Base-by-base conservation (phyloP, 2,329 filamentous ascomycete genomes). In the Stromatinia cepivora region DNA sequence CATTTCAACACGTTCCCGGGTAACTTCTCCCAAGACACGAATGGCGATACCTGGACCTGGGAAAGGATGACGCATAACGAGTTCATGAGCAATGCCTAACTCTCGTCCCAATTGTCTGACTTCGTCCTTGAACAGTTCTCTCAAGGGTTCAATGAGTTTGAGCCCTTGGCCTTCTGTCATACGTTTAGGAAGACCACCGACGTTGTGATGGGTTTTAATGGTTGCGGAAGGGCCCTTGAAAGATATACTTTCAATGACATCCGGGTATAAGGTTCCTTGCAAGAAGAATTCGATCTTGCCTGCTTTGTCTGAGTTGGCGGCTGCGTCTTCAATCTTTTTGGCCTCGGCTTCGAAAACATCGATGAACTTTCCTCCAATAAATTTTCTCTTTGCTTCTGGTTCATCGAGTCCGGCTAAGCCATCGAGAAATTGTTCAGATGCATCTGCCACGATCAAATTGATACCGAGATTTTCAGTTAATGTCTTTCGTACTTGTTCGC, bases 321-420 rank as follows among this genome's bases (percentile, higher is more conserved):
- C 91, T 39, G 85, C 88, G 68, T 86, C 86, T 72, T 93, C 92
- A 61, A 96, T 94, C 74, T 87, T 84, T 76, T 86, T 86, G 36
- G 92, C 93, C 78, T 93, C 90, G 70, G 89, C 84, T 79, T 97
- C 90, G 80, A 97, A 97, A 39, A 97, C 82, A 75, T 93, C 90
- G 73, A 93, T 93, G 79, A 93, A 92, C 31, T 84, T 85, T 72
- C 84, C 87, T 69, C 93, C 94, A 71, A 97, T 97, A 75, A 97
- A 89, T 82, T 97, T 97, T 68, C 94, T 86, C 85, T 97, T 97
- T 78, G 87, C 87, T 81, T 98, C 94, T 0, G 94, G 94, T 69
- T 92, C 92, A 0, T 82, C 83, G 36, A 97, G 87, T 25, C 93
- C 94, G 73, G 87, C 86, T 0, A 98, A 87, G 34, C 88, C 85